Conservation (phyloP, 2,329 filamentous ascomycete genomes). For the Plectosphaerella sp. region DNA sequence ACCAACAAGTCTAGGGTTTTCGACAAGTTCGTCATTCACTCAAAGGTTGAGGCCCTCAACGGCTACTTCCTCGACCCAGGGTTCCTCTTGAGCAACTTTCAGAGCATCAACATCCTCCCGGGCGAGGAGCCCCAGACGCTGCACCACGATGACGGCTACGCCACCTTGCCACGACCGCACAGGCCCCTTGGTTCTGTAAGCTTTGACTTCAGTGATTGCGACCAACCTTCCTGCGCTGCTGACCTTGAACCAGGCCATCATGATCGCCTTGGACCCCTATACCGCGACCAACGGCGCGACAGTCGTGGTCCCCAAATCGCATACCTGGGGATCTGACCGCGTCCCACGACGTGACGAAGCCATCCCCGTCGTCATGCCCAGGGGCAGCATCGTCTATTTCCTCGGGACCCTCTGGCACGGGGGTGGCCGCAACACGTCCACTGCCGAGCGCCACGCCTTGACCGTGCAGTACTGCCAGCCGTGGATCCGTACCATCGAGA, state of each 20-base stretch:
- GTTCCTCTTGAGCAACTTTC: conserved; percentile 26
- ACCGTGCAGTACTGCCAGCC: conserved; percentile 37
- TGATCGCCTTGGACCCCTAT: conserved; percentile 25
- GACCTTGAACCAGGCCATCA: conserved; percentile 16
- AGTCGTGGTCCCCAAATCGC: conserved; percentile 27
- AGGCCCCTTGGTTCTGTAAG: conserved; percentile 24
- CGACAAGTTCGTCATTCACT: conserved; percentile 28
- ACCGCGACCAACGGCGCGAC: conserved; percentile 28
- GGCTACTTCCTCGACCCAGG: conserved; percentile 32
- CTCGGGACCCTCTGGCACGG: conserved; percentile 31
- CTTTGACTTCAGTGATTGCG: background rate
- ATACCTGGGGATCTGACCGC: conserved; percentile 24
- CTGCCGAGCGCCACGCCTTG: conserved; percentile 22
- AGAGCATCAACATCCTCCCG: conserved; percentile 32
- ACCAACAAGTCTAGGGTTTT: conserved; percentile 31
- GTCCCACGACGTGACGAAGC: conserved; percentile 19
- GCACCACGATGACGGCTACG: conserved; percentile 26
- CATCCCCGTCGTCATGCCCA: conserved; percentile 25
- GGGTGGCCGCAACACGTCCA: conserved; percentile 27
- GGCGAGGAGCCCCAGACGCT: conserved; percentile 30
- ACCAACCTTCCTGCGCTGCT: background rate
- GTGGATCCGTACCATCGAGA: conserved; percentile 32
- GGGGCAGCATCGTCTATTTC: conserved; percentile 29
- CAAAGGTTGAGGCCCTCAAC: conserved; percentile 30
- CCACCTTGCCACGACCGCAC: conserved; percentile 26